These are phyloP conservation scores for Pyrrhoderma lamaoense DNA, from an alignment of 1,284 basidiomycete genomes.

Conservation along the genomic window DNA sequence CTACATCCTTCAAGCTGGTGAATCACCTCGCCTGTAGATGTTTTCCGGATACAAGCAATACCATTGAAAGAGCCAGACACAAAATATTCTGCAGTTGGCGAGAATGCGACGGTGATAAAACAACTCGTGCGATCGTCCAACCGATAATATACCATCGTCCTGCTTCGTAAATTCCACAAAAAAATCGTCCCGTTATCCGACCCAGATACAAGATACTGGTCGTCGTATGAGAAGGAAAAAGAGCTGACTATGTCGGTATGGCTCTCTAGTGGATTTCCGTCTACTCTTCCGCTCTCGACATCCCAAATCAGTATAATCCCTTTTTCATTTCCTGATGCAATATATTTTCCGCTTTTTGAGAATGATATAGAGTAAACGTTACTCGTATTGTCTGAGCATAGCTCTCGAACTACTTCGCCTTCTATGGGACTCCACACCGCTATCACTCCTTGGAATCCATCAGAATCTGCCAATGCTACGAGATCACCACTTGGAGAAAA, in stretches of 20 bases:
- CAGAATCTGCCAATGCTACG: no score
- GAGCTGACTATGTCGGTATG: constrained; percentile 3
- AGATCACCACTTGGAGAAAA: no score
- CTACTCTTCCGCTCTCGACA: constrained; percentile 1
- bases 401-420: constrained; percentile 8
- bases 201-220: constrained; percentile 1
- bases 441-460: no score
- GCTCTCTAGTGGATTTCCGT: constrained; percentile 1
- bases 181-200: constrained; percentile 9
- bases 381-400: constrained; percentile 1
- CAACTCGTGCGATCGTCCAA: no score
- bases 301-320: constrained; percentile 17
- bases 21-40: no score
- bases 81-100: no score
- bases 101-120: no score
- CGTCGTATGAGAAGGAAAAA: constrained; percentile 6
- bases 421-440: constrained; percentile 17
- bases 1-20: no score
- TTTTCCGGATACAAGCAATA: no score
- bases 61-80: no score
- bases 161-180: no score
- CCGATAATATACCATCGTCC: no score
- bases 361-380: constrained; percentile 2
- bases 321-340: constrained; percentile 17
- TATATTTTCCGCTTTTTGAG: constrained; percentile 12